A percentile compares a stretch with the other conserved stretches of the same genome.
phyloP scores from a whole-genome alignment of 1,284 basidiomycete species.

The Ustilago shanxiensis region DNA sequence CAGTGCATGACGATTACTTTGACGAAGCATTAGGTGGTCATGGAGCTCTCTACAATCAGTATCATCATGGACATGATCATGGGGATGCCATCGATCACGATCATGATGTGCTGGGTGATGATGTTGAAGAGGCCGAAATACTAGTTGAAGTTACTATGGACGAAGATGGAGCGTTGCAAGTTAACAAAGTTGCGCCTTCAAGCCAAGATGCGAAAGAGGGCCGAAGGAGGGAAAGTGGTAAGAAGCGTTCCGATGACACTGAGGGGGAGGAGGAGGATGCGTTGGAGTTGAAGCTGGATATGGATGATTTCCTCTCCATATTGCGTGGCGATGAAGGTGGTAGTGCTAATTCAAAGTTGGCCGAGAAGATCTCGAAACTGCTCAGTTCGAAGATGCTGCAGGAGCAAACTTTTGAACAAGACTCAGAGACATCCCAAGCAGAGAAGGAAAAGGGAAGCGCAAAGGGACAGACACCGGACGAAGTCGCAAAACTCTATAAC shows the following conservation, averaged over 20 bases:
- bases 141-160: conserved; percentile 29
- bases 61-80: conserved; percentile 13
- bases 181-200: conserved; percentile 11
- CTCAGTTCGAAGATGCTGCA: conserved; percentile 21
- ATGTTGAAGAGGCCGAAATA: conserved; percentile 18
- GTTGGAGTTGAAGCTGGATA: conserved; percentile 39
- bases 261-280: conserved; percentile 6
- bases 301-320: conserved; percentile 34
- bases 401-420: not conserved
- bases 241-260: conserved; percentile 25
- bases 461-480: conserved; percentile 17
- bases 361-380: conserved; percentile 29
- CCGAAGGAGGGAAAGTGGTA: conserved; percentile 16
- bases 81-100: not conserved
- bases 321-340: conserved; percentile 23
- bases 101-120: conserved; percentile 3
- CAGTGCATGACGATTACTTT: conserved; percentile 50
- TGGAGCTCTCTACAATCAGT: conserved; percentile 23
- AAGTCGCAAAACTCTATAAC: conserved; percentile 23
- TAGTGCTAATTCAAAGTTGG: conserved; percentile 30
- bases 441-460: not conserved
- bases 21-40: conserved; percentile 42
- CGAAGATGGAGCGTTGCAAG: conserved; percentile 24
- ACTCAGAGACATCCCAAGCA: not conserved
- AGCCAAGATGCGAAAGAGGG: conserved; percentile 3